Evolutionary conservation across 805 yeast species (phyloP).

Genomic region (Candida patagonica): DNA sequence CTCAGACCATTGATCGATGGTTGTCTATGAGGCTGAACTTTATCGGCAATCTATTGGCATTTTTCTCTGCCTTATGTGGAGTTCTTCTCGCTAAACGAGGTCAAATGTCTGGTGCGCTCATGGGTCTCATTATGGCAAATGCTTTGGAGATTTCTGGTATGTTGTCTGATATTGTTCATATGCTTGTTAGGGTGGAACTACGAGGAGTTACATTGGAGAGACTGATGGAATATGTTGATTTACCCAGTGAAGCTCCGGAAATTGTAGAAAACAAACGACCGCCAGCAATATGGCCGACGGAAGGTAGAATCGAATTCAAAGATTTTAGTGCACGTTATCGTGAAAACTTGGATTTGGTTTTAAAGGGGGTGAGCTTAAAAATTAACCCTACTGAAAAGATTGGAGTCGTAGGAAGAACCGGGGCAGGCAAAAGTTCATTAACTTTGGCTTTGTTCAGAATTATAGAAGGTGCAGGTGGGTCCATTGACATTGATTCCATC

Average conservation of each 20-base stretch:
- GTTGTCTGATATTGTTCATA: slow-evolving; percentile 82
- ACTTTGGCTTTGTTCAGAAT: slow-evolving; percentile 62
- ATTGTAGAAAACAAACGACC: slow-evolving; percentile 57
- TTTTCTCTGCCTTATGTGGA: slow-evolving; percentile 69
- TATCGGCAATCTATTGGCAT: slow-evolving; percentile 71
- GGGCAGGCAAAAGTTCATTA: slow-evolving; percentile 80
- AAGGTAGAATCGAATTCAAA: slow-evolving; percentile 55
- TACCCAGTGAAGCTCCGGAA: slow-evolving; percentile 56
- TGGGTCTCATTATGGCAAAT: slow-evolving; percentile 82
- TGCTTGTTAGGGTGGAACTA: slow-evolving; percentile 89
- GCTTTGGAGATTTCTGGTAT: slow-evolving; percentile 79
- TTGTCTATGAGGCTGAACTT: slow-evolving; percentile 79
- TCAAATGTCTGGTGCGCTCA: slow-evolving; percentile 64
- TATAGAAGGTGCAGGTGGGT: slow-evolving; percentile 43
- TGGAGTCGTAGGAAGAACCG: slow-evolving; percentile 86
- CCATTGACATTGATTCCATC: slow-evolving; percentile 46
- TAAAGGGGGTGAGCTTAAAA: slow-evolving; percentile 51
- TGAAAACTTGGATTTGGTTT: slow-evolving; percentile 61
- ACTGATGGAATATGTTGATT: slow-evolving; percentile 25
- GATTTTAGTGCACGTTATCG: slow-evolving; percentile 64
- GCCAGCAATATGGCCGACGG: slow-evolving; percentile 55
- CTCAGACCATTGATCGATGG: slow-evolving; percentile 85
- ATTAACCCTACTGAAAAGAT: slow-evolving; percentile 70
- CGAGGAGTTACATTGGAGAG: slow-evolving; percentile 83
- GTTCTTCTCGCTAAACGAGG: slow-evolving; percentile 46